Percentiles rank a stretch among this genome's conserved stretches.
phyloP scores from a whole-genome alignment of 306 rosid species.

The Gastrolobium villosum region DNA sequence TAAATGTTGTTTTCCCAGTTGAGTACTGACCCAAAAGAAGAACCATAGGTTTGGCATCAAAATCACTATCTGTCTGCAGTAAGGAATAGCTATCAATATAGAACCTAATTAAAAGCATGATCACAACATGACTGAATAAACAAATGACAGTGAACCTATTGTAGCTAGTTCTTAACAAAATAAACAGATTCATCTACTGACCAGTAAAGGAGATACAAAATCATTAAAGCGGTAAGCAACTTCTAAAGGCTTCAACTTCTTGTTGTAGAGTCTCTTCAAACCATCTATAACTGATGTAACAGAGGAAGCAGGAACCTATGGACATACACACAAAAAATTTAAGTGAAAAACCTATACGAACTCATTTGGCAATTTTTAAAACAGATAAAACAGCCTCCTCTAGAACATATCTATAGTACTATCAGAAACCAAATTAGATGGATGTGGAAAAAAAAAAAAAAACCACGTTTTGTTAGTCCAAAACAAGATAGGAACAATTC shows the following conservation, averaged over 20 bases:
- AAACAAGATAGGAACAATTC: neutral
- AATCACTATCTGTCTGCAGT: conserved; percentile 89
- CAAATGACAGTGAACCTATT: neutral
- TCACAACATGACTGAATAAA: neutral
- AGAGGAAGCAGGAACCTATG: conserved; percentile 74
- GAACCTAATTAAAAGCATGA: neutral
- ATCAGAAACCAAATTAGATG: neutral
- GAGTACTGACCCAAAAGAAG: conserved; percentile 98
- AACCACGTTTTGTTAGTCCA: neutral
- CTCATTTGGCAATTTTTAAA: neutral
- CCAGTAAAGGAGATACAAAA: conserved; percentile 85
- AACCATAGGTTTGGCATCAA: conserved; percentile 98
- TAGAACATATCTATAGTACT: neutral
- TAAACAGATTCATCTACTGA: conserved; percentile 47
- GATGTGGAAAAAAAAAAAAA: too few relatives aligned
- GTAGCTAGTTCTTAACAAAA: neutral
- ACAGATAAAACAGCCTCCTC: neutral
- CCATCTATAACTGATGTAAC: conserved; percentile 93
- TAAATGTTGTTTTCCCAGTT: conserved; percentile 97
- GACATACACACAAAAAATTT: conserved; percentile 18
- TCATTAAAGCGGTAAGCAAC: conserved; percentile 79
- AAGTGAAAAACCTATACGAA: conserved; percentile 18
- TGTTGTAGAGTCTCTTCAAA: conserved; percentile 83
- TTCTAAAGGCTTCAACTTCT: conserved; percentile 97
- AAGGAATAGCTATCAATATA: conserved; percentile 27